Conservation (phyloP, 805 yeast species). For the Wickerhamiella occidentalis region DNA sequence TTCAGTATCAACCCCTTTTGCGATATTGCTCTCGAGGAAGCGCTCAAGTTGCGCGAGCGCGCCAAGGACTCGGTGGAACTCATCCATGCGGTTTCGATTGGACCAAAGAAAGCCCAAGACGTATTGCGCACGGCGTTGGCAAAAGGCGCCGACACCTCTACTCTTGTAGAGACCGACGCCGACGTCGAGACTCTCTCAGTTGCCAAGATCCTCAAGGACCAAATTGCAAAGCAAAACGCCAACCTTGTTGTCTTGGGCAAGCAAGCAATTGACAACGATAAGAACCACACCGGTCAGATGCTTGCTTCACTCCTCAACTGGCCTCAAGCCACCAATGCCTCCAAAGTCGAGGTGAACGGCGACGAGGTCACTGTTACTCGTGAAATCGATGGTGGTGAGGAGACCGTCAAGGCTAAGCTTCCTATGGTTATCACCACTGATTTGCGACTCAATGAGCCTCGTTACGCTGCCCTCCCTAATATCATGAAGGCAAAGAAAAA, state of each 20-base stretch:
- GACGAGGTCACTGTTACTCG: conserved; percentile 57
- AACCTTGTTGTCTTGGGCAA: conserved; percentile 86
- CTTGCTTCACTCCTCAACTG: conserved; percentile 84
- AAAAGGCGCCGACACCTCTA: conserved; percentile 82
- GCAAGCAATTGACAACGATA: conserved; percentile 93
- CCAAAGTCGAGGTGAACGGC: conserved; percentile 55
- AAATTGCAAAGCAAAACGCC: conserved; percentile 56
- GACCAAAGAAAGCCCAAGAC: conserved; percentile 78
- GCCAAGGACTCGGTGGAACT: conserved; percentile 56
- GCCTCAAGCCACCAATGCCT: conserved; percentile 96
- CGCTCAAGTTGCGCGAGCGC: conserved; percentile 59
- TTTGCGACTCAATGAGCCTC: conserved; percentile 84
- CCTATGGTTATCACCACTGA: conserved; percentile 89
- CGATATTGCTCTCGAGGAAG: conserved; percentile 96
- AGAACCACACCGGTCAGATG: conserved; percentile 93
- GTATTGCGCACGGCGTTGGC: conserved; percentile 82
- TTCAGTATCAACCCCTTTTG: conserved; percentile 93
- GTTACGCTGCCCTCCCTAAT: conserved; percentile 91
- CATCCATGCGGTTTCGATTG: conserved; percentile 86
- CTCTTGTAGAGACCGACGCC: conserved; percentile 61
- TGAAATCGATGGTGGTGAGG: conserved; percentile 94
- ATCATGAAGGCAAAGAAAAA: conserved; percentile 98
- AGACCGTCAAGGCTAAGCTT: conserved; percentile 59
- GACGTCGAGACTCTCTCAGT: conserved; percentile 74
- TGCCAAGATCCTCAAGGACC: conserved; percentile 68